Base-by-base conservation (phyloP, 371 early-diverging fungal genomes). In the Mortierella sp. region DNA sequence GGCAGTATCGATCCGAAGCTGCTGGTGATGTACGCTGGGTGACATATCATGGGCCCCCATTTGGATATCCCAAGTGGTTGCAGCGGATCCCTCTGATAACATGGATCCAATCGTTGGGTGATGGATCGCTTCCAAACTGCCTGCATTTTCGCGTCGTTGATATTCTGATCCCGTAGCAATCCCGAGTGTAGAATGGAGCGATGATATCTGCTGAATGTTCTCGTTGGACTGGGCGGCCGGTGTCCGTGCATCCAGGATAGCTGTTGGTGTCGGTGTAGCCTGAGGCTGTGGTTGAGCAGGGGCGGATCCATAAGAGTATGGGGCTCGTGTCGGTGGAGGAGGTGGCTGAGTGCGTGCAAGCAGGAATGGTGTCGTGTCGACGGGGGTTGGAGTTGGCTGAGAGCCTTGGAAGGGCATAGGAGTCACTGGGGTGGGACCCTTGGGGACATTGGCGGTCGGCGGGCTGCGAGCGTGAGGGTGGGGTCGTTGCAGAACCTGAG, bases 401-500 rank as follows among this genome's bases (percentile, higher is more conserved):
- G 68, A 68, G 65, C 65, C 52, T 28, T 42, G 63, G 45, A 48
- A 19, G 48, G 50, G 54, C n/a, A 45, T 50, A 19, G 75, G 50
- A 9, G 79, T 21, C 31, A 48, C 8, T 45, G 70, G 52, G 26
- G 21, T 57, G 13, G 54, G 10, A 14, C 58, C 52, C 24, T 44
- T 58, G n/a, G 50, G 44, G 24, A 44, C 34, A 38, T 31, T 57
- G 47, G 63, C 45, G 3, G 47, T 16, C 19, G 55, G 44, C 26
- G 28, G 58, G 10, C 65, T 71, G 52, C 19, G 21, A 48, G 45
- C 26, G n/a, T 58, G 75, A 42, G 70, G 21, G 45, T 80, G 75
- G 11, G 85, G 78, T 38, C 81, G 79, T 70, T 85, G 85, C 28
- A 85, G 75, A 52, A 85, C 85, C n/a, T 85, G 85, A 3, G 82